phyloP scores from a whole-genome alignment of 106 monocot species.

The Allium fistulosum region DNA sequence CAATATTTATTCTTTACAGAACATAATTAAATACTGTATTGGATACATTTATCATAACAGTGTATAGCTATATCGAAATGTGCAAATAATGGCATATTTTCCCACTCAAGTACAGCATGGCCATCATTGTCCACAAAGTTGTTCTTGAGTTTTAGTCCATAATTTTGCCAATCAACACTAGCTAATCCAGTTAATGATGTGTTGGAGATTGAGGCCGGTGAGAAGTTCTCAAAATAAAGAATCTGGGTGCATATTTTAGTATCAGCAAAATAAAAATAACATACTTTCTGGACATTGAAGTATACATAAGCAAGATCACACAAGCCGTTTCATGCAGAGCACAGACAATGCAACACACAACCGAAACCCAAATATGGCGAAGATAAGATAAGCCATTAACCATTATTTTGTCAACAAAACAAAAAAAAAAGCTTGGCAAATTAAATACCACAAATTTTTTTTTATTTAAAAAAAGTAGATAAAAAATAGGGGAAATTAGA shows the following conservation, averaged over 20 bases:
- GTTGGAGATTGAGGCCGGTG: slow-evolving; percentile 31
- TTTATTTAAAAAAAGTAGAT: too few species aligned
- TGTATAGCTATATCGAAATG: slow-evolving; percentile 68
- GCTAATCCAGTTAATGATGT: slow-evolving; percentile 25
- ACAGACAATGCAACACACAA: too few species aligned
- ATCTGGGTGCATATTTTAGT: slow-evolving; percentile 27
- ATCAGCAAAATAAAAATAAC: too few species aligned
- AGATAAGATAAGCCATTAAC: too few species aligned
- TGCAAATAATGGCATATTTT: slow-evolving; percentile 29
- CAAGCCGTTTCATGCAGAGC: too few species aligned
- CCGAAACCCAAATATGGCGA: too few species aligned
- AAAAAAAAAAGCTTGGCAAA: too few species aligned
- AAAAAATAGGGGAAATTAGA: too few species aligned
- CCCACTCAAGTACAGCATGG: slow-evolving; percentile 53
- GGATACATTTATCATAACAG: slow-evolving; percentile 59
- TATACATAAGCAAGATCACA: too few species aligned
- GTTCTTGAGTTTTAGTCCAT: slow-evolving; percentile 51
- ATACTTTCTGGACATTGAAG: too few species aligned
- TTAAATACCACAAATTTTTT: too few species aligned
- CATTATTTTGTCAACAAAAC: too few species aligned
- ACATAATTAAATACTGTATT: slow-evolving; percentile 3
- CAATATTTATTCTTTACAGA: neutral
- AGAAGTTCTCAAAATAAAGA: slow-evolving; percentile 61
- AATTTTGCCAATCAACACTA: slow-evolving; percentile 58
- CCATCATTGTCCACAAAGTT: slow-evolving; percentile 30